Evolutionary conservation across 140 eudicot genomes (phyloP).

Genomic region (Ambrosia hybrid): DNA sequence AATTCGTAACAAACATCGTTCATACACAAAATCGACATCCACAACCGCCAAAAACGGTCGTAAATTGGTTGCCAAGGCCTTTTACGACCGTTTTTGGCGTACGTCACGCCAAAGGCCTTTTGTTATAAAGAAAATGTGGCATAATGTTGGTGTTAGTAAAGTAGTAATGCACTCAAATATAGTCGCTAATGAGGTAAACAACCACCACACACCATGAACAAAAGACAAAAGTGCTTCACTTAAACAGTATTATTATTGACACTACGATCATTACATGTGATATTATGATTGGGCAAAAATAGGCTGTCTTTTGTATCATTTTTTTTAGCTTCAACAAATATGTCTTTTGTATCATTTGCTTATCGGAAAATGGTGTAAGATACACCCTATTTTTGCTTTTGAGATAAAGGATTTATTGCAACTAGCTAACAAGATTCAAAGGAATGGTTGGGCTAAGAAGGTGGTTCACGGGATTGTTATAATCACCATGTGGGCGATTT

Average conservation of each 20-base stretch:
- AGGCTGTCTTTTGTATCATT: not conserved
- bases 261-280: constrained; percentile 18
- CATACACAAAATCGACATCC: not conserved
- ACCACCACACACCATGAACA: constrained; percentile 28
- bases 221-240: constrained; percentile 25
- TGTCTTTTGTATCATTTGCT: too few species aligned
- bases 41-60: not conserved
- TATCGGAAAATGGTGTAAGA: too few species aligned
- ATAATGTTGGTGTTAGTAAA: constrained; percentile 21
- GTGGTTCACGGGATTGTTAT: too few species aligned
- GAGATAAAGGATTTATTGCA: too few species aligned
- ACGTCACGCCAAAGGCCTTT: not conserved
- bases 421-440: too few species aligned
- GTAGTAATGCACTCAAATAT: constrained; percentile 30
- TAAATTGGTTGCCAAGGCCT: not conserved
- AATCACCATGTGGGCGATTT: too few species aligned
- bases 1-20: not conserved
- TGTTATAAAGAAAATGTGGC: not conserved
- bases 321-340: not conserved
- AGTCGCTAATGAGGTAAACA: constrained; percentile 30
- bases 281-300: constrained; percentile 13
- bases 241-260: constrained; percentile 25
- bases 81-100: not conserved
- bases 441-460: too few species aligned
- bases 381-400: too few species aligned